Base-by-base conservation (phyloP, 306 rosid species). In the Macrotyloma uniflorum region DNA sequence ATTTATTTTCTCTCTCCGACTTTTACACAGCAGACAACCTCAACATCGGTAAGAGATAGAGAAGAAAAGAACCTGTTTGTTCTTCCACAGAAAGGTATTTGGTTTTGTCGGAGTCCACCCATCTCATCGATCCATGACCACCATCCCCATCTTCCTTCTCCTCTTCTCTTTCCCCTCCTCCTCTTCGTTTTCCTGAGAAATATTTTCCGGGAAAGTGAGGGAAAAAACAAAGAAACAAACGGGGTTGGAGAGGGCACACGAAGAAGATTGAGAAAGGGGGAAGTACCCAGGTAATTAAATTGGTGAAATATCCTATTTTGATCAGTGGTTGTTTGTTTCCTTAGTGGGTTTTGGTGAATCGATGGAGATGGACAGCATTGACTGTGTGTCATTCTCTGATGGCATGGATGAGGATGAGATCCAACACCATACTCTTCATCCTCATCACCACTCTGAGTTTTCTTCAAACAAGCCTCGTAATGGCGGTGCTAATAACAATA, bases 321-420 rank as follows among this genome's bases (percentile, higher is more conserved):
- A 77, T 74, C 18, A 54, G 47, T 79, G 86, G 83, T 80, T 81
- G 2, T 81, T 75, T 79, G 50, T 82, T 70, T 45, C 53, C 15
- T 5, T 0, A 55, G 63, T 55, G 18, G 59, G 55, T 77, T 58
- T 77, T 61, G 68, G 73, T 82, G 70, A 20, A 76, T 73, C 70
- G 65, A 89, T 93, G 98, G 97, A 93, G 78, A 79, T 90, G 86
- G 93, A 93, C 23, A 93, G 91, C 85, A 88, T 91, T 69, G 98
- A 91, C 81, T 93, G 97, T 76, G 92, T 93, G 10, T 87, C 98
- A 18, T 88, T 88, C 70, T 89, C 89, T 16, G 97, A 93, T 80
- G 89, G 89, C 68, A 77, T 93, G 72, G 97, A 91, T 58, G 98
- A 93, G 55, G 98, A 93, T 85, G 98, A 91, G 96, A 91, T 93